phyloP scores from a whole-genome alignment of 257 asterid genomes.

The Petunia axillaris region DNA sequence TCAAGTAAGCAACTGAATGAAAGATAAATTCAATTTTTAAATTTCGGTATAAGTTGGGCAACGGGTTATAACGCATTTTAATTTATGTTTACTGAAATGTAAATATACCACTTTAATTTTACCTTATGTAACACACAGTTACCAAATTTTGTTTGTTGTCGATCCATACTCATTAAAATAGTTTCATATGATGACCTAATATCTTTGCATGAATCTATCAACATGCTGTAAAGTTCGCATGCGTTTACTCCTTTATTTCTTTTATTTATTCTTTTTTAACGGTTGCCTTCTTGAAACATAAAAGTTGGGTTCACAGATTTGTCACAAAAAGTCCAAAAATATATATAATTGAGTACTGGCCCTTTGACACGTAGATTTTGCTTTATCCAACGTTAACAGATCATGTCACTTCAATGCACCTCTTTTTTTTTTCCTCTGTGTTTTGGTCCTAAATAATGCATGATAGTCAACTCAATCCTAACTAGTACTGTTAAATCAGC shows the following conservation, averaged over 20 bases:
- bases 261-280: slow-evolving; percentile 14
- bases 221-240: slow-evolving; percentile 16
- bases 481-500: neutral
- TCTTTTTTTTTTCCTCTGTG: neutral
- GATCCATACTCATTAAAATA: too few relatives aligned
- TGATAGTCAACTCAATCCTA: neutral
- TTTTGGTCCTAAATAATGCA: neutral
- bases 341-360: neutral
- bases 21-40: too few relatives aligned
- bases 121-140: too few relatives aligned
- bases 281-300: slow-evolving; percentile 18
- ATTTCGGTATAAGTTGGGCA: too few relatives aligned
- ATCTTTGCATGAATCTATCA: neutral
- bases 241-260: neutral
- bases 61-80: too few relatives aligned
- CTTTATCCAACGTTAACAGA: slow-evolving; percentile 44
- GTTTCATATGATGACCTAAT: too few relatives aligned
- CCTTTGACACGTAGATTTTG: slow-evolving; percentile 9
- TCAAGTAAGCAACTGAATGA: too few relatives aligned
- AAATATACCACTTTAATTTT: too few relatives aligned
- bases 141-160: too few relatives aligned
- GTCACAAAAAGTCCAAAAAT: slow-evolving; percentile 20
- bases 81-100: too few relatives aligned
- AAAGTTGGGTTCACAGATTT: slow-evolving; percentile 17
- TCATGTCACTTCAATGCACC: slow-evolving; percentile 26